Percentiles rank a stretch among this genome's conserved stretches.
Evolutionary conservation across 768 basidiomycete genomes (phyloP).

Genomic region (Rhodotorula taiwanensis): DNA sequence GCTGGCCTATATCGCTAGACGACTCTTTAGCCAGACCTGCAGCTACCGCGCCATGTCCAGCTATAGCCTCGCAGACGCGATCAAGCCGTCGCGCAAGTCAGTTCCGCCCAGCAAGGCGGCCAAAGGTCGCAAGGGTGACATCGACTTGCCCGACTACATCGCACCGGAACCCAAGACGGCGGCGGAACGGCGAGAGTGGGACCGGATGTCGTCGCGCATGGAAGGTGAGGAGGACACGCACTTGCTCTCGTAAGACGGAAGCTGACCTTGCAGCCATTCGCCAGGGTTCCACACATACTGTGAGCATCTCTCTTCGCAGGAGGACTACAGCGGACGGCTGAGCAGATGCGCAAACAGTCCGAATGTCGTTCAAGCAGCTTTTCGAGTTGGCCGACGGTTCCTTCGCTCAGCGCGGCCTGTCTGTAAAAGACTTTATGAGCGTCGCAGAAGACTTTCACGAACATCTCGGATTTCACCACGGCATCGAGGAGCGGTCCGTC

Average conservation of each 20-base stretch:
- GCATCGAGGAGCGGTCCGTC: conserved; percentile 38
- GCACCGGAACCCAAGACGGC: conserved; percentile 20
- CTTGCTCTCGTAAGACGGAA: background rate
- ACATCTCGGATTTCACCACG: conserved; percentile 18
- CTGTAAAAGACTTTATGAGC: conserved; percentile 13
- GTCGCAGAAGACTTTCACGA: conserved; percentile 14
- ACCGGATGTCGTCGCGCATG: conserved; percentile 24
- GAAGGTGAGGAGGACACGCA: background rate
- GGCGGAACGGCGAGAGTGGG: conserved; percentile 28
- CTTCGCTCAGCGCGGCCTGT: conserved; percentile 55
- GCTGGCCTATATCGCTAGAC: background rate
- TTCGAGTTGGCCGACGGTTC: conserved; percentile 73
- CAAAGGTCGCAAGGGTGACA: conserved; percentile 2
- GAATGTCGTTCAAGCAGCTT: conserved; percentile 52
- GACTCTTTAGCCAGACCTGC: background rate
- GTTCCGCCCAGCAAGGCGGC: conserved; percentile 1
- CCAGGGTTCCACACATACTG: conserved; percentile 32
- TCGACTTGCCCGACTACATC: conserved; percentile 20
- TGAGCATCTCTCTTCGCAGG: background rate
- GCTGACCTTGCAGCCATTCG: no score
- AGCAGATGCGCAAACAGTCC: background rate
- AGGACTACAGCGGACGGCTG: background rate
- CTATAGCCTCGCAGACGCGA: conserved; percentile 11
- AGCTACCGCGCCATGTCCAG: conserved; percentile 1
- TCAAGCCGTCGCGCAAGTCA: conserved; percentile 7